Evolutionary conservation across 768 basidiomycete genomes (phyloP), one percentile per base, ranked within the genome.

Genomic region (Rubroboletus satanas): DNA sequence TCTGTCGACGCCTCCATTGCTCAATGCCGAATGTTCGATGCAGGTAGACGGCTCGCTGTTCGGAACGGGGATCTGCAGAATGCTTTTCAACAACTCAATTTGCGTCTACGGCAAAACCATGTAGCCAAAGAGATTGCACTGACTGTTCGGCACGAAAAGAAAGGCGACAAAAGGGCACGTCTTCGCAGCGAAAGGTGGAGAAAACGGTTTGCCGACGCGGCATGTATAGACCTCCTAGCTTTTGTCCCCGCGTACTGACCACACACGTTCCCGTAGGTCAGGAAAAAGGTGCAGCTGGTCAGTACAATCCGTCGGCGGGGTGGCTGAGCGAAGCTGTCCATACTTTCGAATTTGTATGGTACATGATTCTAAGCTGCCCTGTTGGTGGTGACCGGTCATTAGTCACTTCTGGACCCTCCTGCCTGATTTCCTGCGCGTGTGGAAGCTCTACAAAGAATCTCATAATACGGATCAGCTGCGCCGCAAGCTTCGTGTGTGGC

Each of bases 281-380:
- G 90, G 70, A 82, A 83, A 75, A 92, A 88, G 74, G 88, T 92
- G 36, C 82, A 87, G 65, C 73, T 93, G 33, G 90, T 92, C 60
- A 79, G 81, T 57, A 83, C 84, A 71, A 92, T 92, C 65, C 85
- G 87, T 63, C 80, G 80, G 57, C 82, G 88, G 59, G 88, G 88
- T 64, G 83, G 83, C 65, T 90, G 56, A 70, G 42, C 35, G 56
- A 26, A 41, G 43, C 26, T 39, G 12, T 41, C 45, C 35, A 42
- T 5, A 18, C 45, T 26, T 21, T 26, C 31, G 31, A 46, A 54
- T n/a, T 18, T 42, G 52, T 57, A 53, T 51, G 43, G 38, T 56
- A 55, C 59, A 41, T 17, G 28, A 45, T 49, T 54, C 52, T 45
- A 49, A 49, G 28, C 23, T 49, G 37, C 26, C 29, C 8, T 54